Evolutionary conservation across 805 yeast species (phyloP).

Genomic region (Pichia californica): DNA sequence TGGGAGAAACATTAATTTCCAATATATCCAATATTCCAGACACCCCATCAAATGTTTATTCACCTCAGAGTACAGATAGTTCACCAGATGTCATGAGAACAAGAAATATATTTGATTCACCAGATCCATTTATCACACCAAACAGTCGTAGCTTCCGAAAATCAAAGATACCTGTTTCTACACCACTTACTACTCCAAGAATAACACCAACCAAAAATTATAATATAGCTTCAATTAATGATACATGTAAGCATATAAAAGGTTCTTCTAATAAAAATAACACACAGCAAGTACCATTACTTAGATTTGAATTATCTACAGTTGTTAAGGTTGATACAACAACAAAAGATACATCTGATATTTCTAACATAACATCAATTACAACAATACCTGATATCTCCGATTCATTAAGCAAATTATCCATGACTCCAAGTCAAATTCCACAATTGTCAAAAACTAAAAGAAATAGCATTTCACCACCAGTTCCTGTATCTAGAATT

Average conservation of each 20-base stretch:
- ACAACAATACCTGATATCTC: not conserved
- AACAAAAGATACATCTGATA: not conserved
- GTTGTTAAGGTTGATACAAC: not conserved
- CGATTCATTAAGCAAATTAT: not conserved
- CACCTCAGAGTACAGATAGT: constrained; percentile 1
- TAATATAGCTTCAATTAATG: constrained; percentile 3
- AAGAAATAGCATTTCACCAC: not conserved
- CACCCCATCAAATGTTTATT: not conserved
- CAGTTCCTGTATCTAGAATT: constrained; percentile 13
- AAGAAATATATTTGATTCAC: constrained; percentile 12
- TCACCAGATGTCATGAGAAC: constrained; percentile 12
- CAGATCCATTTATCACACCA: constrained; percentile 30
- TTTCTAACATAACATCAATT: constrained; percentile 1
- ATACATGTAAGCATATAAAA: not conserved
- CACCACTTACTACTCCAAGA: constrained; percentile 13
- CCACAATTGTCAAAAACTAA: not conserved
- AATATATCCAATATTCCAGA: not conserved
- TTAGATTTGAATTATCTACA: constrained; percentile 6
- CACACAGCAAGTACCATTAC: constrained; percentile 8
- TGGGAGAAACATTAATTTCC: not conserved
- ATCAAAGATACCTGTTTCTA: constrained; percentile 11
- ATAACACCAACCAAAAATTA: constrained; percentile 8
- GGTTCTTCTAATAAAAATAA: not conserved
- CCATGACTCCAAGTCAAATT: not conserved
- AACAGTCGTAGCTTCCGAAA: constrained; percentile 13